phyloP scores from a whole-genome alignment of 345 rosid genomes.

The Lepidium sativum region DNA sequence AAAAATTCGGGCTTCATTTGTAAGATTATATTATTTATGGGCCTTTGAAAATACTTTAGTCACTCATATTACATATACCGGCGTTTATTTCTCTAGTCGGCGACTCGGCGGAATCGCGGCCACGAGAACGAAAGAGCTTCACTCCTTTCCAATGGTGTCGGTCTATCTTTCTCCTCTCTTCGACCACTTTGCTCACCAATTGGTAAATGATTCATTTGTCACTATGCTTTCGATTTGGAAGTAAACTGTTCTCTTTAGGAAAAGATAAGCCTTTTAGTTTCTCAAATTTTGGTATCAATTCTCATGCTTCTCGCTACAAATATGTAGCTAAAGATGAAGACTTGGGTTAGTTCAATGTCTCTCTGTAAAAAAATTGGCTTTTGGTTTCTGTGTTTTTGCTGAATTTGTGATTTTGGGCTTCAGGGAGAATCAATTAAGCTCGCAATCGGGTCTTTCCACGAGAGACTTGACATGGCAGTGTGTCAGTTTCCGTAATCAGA shows the following conservation, averaged over 20 bases:
- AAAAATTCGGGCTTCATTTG: neutral
- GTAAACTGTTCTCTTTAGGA: neutral
- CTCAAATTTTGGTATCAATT: neutral
- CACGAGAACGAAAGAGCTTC: slow-evolving; percentile 8
- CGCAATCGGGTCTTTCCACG: slow-evolving; percentile 3
- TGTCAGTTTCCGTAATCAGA: slow-evolving; percentile 24
- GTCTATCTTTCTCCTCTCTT: slow-evolving; percentile 23
- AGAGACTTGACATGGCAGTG: slow-evolving; percentile 21
- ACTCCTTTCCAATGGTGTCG: slow-evolving; percentile 28
- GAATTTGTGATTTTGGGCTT: slow-evolving; percentile 5
- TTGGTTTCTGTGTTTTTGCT: neutral
- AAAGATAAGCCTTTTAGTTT: neutral
- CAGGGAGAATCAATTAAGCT: slow-evolving; percentile 29
- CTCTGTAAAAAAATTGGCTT: too few relatives aligned
- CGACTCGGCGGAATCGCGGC: neutral
- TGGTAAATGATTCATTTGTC: slow-evolving; percentile 24
- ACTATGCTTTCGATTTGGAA: neutral
- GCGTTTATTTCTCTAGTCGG: slow-evolving; percentile 9
- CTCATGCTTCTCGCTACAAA: too few relatives aligned
- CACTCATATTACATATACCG: neutral
- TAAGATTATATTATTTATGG: neutral
- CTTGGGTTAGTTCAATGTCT: neutral
- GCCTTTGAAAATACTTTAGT: neutral
- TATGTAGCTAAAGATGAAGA: neutral
- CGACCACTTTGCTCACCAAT: slow-evolving; percentile 22